Percentiles rank a stretch among this genome's conserved stretches.
Conservation (phyloP, 2,329 filamentous ascomycete species). For the Zasmidium angulare region DNA sequence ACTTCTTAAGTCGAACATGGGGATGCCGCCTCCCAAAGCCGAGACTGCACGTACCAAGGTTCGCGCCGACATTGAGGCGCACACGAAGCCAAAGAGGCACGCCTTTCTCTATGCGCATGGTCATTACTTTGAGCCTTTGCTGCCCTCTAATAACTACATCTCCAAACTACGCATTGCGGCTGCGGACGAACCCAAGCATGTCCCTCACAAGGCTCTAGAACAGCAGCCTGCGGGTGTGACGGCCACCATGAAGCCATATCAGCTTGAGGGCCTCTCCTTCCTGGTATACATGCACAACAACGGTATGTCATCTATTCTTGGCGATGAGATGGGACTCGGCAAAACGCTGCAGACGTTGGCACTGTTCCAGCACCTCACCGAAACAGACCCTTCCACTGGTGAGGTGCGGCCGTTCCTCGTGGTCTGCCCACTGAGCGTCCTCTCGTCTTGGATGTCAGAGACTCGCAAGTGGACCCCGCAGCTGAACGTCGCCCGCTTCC, state of each 20-base stretch:
- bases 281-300: conserved; percentile 49
- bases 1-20: conserved; percentile 18
- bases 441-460: conserved; percentile 52
- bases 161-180: conserved; percentile 35
- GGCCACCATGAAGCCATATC: conserved; percentile 54
- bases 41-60: conserved; percentile 43
- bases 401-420: conserved; percentile 46
- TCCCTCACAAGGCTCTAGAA: conserved; percentile 43
- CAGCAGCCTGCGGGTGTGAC: conserved; percentile 47
- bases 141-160: conserved; percentile 47
- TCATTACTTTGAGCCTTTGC: conserved; percentile 48
- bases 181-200: conserved; percentile 19
- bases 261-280: conserved; percentile 52
- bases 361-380: conserved; percentile 50
- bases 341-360: conserved; percentile 53
- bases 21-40: not conserved
- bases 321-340: conserved; percentile 54
- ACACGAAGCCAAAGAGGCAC: conserved; percentile 46
- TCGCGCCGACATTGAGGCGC: conserved; percentile 42
- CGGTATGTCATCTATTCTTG: conserved; percentile 47
- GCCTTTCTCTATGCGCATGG: conserved; percentile 48
- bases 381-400: conserved; percentile 41
- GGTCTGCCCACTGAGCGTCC: conserved; percentile 53
- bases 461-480: conserved; percentile 49
- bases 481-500: conserved; percentile 49